These are phyloP conservation scores for Ploettnerulaceae sp. DNA, from an alignment of 2,329 filamentous ascomycete species.

Conservation along the genomic window DNA sequence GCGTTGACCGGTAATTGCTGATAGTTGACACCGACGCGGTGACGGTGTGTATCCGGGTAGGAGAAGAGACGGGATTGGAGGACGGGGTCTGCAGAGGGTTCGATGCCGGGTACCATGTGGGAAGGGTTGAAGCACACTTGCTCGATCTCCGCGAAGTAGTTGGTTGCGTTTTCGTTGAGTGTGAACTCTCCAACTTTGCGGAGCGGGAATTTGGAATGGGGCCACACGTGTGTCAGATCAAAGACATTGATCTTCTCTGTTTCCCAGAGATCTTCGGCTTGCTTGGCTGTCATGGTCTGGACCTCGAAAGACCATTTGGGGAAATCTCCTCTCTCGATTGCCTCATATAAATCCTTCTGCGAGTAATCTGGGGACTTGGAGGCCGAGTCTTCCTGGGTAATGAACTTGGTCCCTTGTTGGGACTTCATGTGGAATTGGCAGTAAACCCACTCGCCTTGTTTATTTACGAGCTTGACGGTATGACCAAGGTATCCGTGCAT, in stretches of 20 bases:
- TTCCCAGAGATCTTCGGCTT: slow-evolving; percentile 45
- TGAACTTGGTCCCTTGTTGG: slow-evolving; percentile 47
- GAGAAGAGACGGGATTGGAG: slow-evolving; percentile 65
- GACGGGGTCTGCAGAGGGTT: slow-evolving; percentile 64
- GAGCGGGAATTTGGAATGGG: slow-evolving; percentile 43
- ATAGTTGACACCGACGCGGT: slow-evolving; percentile 53
- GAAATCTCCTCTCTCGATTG: slow-evolving; percentile 47
- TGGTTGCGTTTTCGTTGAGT: slow-evolving; percentile 46
- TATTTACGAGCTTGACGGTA: slow-evolving; percentile 51
- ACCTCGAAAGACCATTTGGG: slow-evolving; percentile 52
- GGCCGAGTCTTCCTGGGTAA: slow-evolving; percentile 46
- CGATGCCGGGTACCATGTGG: slow-evolving; percentile 60
- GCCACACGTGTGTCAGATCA: slow-evolving; percentile 51
- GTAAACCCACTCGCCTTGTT: slow-evolving; percentile 49
- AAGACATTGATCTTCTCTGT: slow-evolving; percentile 44
- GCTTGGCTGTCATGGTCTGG: slow-evolving; percentile 47
- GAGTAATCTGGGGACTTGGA: slow-evolving; percentile 43
- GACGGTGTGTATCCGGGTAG: slow-evolving; percentile 59
- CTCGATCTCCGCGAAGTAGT: slow-evolving; percentile 62
- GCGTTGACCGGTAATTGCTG: slow-evolving; percentile 48
- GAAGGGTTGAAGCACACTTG: slow-evolving; percentile 63
- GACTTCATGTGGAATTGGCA: slow-evolving; percentile 49
- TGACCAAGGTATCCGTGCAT: slow-evolving; percentile 53
- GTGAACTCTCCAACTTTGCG: slow-evolving; percentile 46
- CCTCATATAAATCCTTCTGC: slow-evolving; percentile 48